Conservation (phyloP, 768 basidiomycete species). For the Termitomyces sp. region DNA sequence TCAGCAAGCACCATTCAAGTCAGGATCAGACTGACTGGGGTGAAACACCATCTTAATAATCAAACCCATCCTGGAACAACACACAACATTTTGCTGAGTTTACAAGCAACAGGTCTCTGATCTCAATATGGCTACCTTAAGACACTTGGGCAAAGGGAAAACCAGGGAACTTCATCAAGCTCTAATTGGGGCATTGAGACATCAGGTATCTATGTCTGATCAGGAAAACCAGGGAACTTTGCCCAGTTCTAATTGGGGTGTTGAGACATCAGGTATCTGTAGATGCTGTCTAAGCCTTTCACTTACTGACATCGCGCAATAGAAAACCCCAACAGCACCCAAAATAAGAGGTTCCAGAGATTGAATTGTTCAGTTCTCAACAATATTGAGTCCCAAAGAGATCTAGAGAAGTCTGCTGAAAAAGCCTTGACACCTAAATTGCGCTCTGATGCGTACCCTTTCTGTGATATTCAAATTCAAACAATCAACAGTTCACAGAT, state of each 20-base stretch:
- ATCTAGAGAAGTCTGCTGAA: neutral
- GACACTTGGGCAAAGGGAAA: conserved; percentile 8
- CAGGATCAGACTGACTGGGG: conserved; percentile 8
- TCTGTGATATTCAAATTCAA: conserved; percentile 9
- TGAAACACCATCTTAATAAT: conserved; percentile 3
- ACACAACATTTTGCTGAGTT: neutral
- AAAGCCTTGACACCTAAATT: neutral
- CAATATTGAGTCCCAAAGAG: neutral
- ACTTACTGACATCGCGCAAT: neutral
- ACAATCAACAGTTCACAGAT: conserved; percentile 11
- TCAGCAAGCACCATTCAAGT: no score
- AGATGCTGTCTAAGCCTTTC: no score
- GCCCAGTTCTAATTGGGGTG: no score
- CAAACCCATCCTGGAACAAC: neutral
- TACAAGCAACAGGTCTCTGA: no score
- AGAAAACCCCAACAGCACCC: neutral
- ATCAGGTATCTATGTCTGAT: no score
- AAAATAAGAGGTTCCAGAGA: no score
- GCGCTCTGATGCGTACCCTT: conserved; percentile 5
- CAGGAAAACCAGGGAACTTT: no score
- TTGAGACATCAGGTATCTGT: no score
- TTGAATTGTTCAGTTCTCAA: neutral
- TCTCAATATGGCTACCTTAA: no score
- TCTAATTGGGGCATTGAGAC: neutral
- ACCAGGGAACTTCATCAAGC: neutral